Evolutionary conservation across 768 basidiomycete genomes (phyloP).

Genomic region (Rhodotorula taiwanensis): DNA sequence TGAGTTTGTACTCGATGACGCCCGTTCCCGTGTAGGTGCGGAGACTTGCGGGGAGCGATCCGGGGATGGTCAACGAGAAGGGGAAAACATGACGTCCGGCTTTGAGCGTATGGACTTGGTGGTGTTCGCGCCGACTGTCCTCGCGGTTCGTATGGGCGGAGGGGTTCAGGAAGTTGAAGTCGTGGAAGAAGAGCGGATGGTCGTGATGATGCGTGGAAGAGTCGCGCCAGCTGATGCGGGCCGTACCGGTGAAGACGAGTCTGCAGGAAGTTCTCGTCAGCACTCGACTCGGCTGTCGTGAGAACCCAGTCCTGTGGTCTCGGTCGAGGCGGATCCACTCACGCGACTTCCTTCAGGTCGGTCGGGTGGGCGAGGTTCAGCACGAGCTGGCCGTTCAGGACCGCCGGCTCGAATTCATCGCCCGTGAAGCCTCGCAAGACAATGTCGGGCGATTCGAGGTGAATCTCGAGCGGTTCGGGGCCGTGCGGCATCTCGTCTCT

Average conservation of each 20-base stretch:
- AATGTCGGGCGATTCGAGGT: constrained; percentile 63
- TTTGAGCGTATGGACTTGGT: constrained; percentile 72
- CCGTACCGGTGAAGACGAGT: constrained; percentile 65
- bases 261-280: too few relatives aligned
- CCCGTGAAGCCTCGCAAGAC: constrained; percentile 57
- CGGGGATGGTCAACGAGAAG: constrained; percentile 78
- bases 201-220: constrained; percentile 36
- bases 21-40: constrained; percentile 53
- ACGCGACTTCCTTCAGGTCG: constrained; percentile 49
- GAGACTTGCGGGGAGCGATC: constrained; percentile 73
- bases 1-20: constrained; percentile 76
- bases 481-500: constrained; percentile 7
- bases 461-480: constrained; percentile 56
- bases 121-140: constrained; percentile 44
- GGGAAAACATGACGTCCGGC: constrained; percentile 92
- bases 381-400: constrained; percentile 72
- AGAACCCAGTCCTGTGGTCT: not conserved
- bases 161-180: constrained; percentile 39
- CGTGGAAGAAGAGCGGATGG: constrained; percentile 40
- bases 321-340: not conserved
- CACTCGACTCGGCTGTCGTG: too few relatives aligned
- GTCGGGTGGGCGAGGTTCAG: constrained; percentile 74
- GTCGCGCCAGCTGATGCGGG: constrained; percentile 38
- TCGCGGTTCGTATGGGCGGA: constrained; percentile 37
- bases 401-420: constrained; percentile 58